Conservation (phyloP, 1,139 yeast genomes). For the Scheffersomyces illinoinensis region DNA sequence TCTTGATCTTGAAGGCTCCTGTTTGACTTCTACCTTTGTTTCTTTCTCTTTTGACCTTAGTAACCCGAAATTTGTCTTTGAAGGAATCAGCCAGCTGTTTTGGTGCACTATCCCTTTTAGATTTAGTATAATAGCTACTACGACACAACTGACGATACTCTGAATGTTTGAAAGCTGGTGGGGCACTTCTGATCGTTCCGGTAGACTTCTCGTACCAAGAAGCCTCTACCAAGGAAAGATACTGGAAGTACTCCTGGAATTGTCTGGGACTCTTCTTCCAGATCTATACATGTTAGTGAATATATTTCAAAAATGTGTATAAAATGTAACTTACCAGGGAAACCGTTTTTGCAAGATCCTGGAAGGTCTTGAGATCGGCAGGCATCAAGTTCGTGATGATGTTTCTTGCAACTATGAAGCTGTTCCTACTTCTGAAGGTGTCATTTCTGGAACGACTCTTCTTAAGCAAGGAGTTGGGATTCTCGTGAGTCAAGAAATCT, state of each 20-base stretch:
- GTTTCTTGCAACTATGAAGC: conserved; percentile 22
- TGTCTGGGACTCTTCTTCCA: conserved; percentile 18
- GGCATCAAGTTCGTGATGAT: conserved; percentile 10
- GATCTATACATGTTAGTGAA: conserved; percentile 9
- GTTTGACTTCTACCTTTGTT: background rate
- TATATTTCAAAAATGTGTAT: conserved; percentile 1
- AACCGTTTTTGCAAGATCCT: background rate
- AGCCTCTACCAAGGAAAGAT: conserved; percentile 24
- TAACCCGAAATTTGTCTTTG: background rate
- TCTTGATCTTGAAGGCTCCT: background rate
- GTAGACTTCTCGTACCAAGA: conserved; percentile 1
- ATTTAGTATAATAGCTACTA: background rate
- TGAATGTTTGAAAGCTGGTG: background rate
- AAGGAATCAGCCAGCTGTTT: background rate
- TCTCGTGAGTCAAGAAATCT: background rate
- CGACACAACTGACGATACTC: background rate
- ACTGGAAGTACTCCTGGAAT: conserved; percentile 19
- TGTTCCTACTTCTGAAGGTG: conserved; percentile 18
- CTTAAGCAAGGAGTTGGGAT: background rate
- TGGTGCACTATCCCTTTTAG: background rate
- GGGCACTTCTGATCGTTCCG: background rate
- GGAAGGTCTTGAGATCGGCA: conserved; percentile 5
- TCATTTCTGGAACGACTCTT: background rate
- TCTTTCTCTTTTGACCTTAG: background rate
- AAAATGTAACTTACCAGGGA: background rate